Conservation (phyloP, 2,329 filamentous ascomycete genomes). For the Colletotrichum shisoi region DNA sequence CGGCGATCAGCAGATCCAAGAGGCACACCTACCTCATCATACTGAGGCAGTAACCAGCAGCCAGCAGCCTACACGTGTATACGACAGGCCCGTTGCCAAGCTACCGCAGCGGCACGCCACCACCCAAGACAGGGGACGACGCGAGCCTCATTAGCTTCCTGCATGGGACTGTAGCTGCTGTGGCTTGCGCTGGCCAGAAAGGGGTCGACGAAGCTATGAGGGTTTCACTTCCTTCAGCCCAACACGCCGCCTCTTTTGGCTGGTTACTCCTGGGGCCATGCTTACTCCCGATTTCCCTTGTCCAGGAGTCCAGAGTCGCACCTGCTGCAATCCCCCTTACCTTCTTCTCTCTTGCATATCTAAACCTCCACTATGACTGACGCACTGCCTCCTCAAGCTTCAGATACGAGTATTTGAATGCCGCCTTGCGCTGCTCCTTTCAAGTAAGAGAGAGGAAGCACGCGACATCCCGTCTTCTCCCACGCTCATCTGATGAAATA, state of each 20-base stretch:
- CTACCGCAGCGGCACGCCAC: background rate
- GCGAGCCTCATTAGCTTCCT: conserved; percentile 31
- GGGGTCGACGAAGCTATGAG: conserved; percentile 28
- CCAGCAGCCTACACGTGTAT: conserved; percentile 4
- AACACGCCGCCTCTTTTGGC: conserved; percentile 22
- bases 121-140: conserved; percentile 23
- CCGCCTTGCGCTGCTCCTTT: conserved; percentile 16
- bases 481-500: conserved; percentile 20
- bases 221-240: conserved; percentile 37
- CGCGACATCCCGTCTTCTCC: conserved; percentile 22
- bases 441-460: background rate
- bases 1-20: conserved; percentile 36
- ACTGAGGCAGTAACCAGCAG: background rate
- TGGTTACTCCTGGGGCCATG: conserved; percentile 7
- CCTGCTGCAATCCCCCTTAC: conserved; percentile 3
- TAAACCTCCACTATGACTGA: too few species aligned
- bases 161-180: conserved; percentile 27
- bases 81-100: conserved; percentile 16
- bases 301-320: conserved; percentile 2
- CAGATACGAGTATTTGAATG: conserved; percentile 9
- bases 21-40: conserved; percentile 19
- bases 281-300: conserved; percentile 19
- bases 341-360: conserved; percentile 10
- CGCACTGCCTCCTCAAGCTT: conserved; percentile 5
- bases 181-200: conserved; percentile 5